phyloP scores from a whole-genome alignment of 2,329 filamentous ascomycete species.

The Arthrobotrys musiformis region DNA sequence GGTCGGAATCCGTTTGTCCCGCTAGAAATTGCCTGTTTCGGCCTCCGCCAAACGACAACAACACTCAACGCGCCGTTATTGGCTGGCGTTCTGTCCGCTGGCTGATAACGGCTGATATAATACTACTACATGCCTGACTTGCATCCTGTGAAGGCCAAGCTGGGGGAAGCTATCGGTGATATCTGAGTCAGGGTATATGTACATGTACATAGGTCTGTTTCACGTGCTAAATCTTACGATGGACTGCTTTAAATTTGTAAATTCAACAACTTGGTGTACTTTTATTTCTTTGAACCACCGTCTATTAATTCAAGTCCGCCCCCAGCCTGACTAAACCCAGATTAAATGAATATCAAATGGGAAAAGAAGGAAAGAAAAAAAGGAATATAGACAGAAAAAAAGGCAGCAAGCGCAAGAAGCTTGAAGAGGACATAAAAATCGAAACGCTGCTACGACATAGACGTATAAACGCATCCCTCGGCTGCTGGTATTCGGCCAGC shows the following conservation, averaged over 20 bases:
- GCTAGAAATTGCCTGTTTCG: conserved; percentile 7
- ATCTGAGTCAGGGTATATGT: neutral
- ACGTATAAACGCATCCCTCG: neutral
- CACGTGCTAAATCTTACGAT: neutral
- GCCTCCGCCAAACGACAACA: neutral
- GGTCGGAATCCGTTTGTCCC: conserved; percentile 6
- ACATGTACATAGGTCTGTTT: too few species aligned
- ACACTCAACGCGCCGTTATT: conserved; percentile 15
- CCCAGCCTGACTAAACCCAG: neutral
- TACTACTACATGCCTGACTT: neutral
- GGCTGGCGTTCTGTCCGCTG: neutral
- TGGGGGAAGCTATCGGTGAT: neutral
- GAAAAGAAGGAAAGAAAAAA: neutral
- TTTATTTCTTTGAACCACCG: conserved; percentile 12
- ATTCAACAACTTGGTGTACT: neutral
- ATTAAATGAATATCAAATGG: conserved; percentile 43
- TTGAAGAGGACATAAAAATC: neutral
- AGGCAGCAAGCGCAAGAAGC: conserved; percentile 2
- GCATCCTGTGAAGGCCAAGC: neutral
- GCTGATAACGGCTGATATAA: neutral
- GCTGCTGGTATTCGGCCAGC: neutral
- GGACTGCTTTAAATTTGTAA: too few species aligned
- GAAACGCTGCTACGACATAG: conserved; percentile 18
- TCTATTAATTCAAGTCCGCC: conserved; percentile 19
- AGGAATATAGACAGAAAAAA: conserved; percentile 29